Conservation (phyloP, 1,284 basidiomycete species). For the Puccinia hordei region DNA sequence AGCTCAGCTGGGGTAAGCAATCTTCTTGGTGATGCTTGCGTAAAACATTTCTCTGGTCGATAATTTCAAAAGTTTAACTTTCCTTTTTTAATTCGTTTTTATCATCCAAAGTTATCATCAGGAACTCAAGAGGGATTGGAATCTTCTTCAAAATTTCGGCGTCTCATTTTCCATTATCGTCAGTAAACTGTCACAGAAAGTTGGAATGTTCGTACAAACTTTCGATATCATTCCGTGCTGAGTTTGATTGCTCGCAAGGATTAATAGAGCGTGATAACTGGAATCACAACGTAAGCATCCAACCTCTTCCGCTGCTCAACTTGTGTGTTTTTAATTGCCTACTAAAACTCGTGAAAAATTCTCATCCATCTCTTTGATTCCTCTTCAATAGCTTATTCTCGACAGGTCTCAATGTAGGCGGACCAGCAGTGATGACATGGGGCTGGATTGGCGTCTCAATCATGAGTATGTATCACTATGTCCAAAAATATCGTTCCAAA, state of each 20-base stretch:
- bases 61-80: neutral
- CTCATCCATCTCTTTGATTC: conserved; percentile 62
- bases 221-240: neutral
- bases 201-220: too few species aligned
- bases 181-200: conserved; percentile 54
- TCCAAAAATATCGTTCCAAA: neutral
- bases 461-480: conserved; percentile 53
- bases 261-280: conserved; percentile 23
- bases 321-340: conserved; percentile 64
- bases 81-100: neutral
- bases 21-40: neutral
- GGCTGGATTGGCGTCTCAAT: conserved; percentile 68
- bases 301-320: neutral
- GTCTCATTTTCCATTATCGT: conserved; percentile 75
- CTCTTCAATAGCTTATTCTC: neutral
- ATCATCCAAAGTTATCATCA: conserved; percentile 15
- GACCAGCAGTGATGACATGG: conserved; percentile 48
- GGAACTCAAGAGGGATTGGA: conserved; percentile 28
- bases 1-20: conserved; percentile 13
- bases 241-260: neutral
- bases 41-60: neutral
- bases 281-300: conserved; percentile 25
- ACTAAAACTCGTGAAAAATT: conserved; percentile 66
- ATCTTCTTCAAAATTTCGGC: conserved; percentile 64
- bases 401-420: conserved; percentile 25